A percentile compares a stretch with the other conserved stretches of the same genome.
Conservation (phyloP, 2,329 filamentous ascomycete species). For the Balansia obtecta region DNA sequence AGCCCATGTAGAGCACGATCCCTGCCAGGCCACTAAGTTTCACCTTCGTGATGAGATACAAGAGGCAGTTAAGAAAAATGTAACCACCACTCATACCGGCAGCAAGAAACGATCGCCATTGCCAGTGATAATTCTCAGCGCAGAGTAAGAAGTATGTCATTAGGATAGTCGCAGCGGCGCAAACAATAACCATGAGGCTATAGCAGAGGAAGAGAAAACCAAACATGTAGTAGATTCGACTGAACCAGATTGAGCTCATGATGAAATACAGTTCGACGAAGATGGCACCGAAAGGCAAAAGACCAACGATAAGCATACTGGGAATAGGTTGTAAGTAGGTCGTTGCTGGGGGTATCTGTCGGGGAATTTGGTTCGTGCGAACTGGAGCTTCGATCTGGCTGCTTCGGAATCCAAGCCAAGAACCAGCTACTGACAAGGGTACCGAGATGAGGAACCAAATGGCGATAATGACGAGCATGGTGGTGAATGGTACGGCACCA, state of each 20-base stretch:
- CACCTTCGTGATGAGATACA: constrained; percentile 84
- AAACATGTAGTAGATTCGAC: constrained; percentile 99
- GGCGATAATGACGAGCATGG: constrained; percentile 83
- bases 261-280: constrained; percentile 99
- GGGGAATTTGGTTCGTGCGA: constrained; percentile 93
- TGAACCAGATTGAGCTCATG: constrained; percentile 98
- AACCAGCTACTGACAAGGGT: constrained; percentile 77
- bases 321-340: constrained; percentile 80
- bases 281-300: constrained; percentile 90
- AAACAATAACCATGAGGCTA: constrained; percentile 91
- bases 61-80: constrained; percentile 80
- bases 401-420: constrained; percentile 84
- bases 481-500: constrained; percentile 89
- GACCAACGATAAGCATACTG: constrained; percentile 81
- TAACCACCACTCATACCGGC: constrained; percentile 85
- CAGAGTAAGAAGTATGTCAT: constrained; percentile 96
- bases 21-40: constrained; percentile 76
- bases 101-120: constrained; percentile 89
- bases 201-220: constrained; percentile 98
- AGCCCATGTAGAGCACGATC: constrained; percentile 84
- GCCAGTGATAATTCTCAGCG: constrained; percentile 97
- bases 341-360: constrained; percentile 77
- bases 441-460: constrained; percentile 98
- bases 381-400: constrained; percentile 64
- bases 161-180: constrained; percentile 80